Conservation (phyloP, 2,329 filamentous ascomycete species). For the Seiridium cupressi region DNA sequence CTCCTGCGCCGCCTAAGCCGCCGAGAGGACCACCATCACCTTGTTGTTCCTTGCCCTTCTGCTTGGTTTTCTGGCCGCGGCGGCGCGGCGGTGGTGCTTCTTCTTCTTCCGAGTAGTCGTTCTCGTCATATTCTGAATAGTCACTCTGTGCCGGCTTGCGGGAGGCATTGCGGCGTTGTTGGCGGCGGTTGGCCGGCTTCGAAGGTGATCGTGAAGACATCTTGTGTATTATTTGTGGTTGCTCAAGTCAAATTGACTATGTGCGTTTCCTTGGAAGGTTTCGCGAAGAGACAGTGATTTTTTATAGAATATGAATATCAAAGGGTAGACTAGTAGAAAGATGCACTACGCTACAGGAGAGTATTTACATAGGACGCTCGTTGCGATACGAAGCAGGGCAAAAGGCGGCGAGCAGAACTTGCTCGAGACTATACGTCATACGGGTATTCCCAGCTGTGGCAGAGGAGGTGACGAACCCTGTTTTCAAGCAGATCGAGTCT, state of each 20-base stretch:
- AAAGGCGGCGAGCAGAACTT: not conserved
- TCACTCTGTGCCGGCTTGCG: constrained; percentile 20
- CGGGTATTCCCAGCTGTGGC: not conserved
- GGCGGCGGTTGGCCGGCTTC: constrained; percentile 14
- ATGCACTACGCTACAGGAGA: not conserved
- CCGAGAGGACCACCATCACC: constrained; percentile 20
- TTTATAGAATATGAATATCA: too few species aligned
- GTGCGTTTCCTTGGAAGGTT: not conserved
- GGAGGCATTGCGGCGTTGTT: constrained; percentile 18
- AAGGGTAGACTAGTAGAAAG: not conserved
- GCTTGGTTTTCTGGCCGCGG: constrained; percentile 18
- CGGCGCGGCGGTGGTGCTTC: constrained; percentile 21
- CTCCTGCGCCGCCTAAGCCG: constrained; percentile 21
- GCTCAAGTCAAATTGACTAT: not conserved
- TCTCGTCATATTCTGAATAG: constrained; percentile 16
- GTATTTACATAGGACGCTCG: constrained; percentile 17
- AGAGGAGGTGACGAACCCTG: not conserved
- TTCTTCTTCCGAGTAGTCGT: constrained; percentile 18
- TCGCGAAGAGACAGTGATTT: not conserved
- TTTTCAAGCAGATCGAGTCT: not conserved
- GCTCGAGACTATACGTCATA: not conserved
- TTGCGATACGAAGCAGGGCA: constrained; percentile 1
- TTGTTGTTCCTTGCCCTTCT: constrained; percentile 18
- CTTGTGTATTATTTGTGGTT: not conserved
- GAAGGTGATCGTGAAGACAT: constrained; percentile 6